phyloP scores from a whole-genome alignment of 768 basidiomycete species.

The Phanerodontia chrysosporium region DNA sequence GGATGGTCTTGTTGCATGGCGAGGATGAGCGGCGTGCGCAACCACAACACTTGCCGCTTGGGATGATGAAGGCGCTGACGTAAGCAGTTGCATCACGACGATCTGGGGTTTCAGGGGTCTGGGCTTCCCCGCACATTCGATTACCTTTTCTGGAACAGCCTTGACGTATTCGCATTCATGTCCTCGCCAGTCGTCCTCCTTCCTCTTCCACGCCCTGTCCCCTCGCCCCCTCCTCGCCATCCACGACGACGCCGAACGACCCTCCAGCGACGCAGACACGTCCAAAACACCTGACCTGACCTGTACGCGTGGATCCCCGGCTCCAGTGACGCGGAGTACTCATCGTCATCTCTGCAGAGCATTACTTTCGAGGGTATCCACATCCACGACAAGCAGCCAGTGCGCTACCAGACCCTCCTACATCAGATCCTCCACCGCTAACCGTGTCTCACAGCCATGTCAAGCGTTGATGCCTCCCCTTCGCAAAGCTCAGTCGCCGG shows the following conservation, averaged over 20 bases:
- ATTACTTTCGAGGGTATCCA: neutral
- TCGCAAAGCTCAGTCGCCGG: conserved; percentile 17
- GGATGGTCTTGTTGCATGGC: too few species aligned
- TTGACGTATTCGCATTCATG: neutral
- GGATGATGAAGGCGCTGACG: neutral
- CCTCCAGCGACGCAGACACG: neutral
- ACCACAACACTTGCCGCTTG: too few species aligned
- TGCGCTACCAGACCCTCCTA: neutral
- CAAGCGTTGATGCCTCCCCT: neutral
- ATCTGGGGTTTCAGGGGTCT: neutral
- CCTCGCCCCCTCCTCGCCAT: neutral
- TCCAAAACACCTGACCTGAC: neutral
- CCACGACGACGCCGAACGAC: neutral
- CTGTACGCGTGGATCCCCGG: neutral
- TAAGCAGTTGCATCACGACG: neutral
- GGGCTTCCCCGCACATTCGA: neutral
- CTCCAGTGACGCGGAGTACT: neutral
- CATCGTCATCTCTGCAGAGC: neutral
- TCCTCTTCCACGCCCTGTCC: neutral
- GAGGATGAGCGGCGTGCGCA: too few species aligned
- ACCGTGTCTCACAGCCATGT: neutral
- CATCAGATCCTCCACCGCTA: neutral
- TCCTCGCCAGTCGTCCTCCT: neutral
- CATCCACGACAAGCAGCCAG: neutral
- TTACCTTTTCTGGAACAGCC: neutral